A percentile compares a stretch with the other conserved stretches of the same genome.
phyloP scores from a whole-genome alignment of 495 filamentous ascomycete species.

The Penicillium macrosclerotiorum region DNA sequence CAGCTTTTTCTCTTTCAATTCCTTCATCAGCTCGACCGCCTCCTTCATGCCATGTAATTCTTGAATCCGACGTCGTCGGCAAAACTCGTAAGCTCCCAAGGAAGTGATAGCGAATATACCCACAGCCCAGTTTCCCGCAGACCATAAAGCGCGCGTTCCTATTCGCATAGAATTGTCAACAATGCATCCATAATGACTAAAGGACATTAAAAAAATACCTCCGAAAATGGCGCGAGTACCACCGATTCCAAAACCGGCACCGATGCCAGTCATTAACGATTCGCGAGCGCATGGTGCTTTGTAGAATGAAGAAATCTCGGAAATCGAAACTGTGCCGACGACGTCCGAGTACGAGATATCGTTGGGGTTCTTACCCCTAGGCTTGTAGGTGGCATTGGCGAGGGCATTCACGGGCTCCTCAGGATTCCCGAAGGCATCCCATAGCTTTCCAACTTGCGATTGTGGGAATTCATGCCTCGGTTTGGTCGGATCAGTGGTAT shows the following conservation, averaged over 20 bases:
- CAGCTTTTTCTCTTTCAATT: constrained; percentile 65
- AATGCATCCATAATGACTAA: too few relatives aligned
- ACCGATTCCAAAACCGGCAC: constrained; percentile 69
- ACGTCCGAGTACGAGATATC: constrained; percentile 59
- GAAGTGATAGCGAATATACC: constrained; percentile 66
- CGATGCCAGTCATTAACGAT: constrained; percentile 78
- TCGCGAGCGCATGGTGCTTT: constrained; percentile 82
- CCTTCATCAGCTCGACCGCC: constrained; percentile 75
- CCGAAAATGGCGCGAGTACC: constrained; percentile 68
- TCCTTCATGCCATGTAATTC: constrained; percentile 78
- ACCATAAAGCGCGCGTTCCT: constrained; percentile 47
- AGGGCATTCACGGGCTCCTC: constrained; percentile 50
- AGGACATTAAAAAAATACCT: constrained; percentile 59
- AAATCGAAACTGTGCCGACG: constrained; percentile 59
- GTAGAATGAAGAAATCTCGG: constrained; percentile 72
- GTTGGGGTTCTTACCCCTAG: constrained; percentile 45
- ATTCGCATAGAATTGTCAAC: constrained; percentile 7
- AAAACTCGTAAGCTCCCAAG: constrained; percentile 73
- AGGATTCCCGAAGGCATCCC: constrained; percentile 51
- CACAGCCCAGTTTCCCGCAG: constrained; percentile 80
- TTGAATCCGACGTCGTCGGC: constrained; percentile 63
- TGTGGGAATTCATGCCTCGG: constrained; percentile 42
- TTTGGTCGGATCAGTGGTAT: constrained; percentile 27
- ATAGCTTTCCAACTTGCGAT: constrained; percentile 51
- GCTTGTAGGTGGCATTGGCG: constrained; percentile 41